These are phyloP conservation scores for Pseudogymnoascus sp. DNA, from an alignment of 2,329 filamentous ascomycete species.

Conservation along the genomic window DNA sequence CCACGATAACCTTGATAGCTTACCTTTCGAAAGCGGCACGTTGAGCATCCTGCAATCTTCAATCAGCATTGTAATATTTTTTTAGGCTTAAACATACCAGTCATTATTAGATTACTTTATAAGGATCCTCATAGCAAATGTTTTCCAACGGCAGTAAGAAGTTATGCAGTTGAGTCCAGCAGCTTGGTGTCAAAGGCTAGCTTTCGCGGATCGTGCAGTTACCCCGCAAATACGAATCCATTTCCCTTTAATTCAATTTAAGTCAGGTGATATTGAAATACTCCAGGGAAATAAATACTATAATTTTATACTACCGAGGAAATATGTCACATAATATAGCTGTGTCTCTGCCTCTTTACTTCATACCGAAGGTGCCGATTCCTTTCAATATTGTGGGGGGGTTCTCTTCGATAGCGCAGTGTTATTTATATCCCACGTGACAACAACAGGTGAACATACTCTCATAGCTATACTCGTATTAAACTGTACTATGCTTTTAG, in stretches of 20 bases:
- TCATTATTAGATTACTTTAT: conserved; percentile 9
- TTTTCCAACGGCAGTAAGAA: not conserved
- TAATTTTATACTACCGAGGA: not conserved
- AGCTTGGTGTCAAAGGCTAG: not conserved
- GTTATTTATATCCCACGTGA: not conserved
- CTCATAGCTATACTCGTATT: not conserved
- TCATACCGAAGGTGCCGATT: not conserved
- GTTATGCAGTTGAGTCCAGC: not conserved
- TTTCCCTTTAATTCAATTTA: not conserved
- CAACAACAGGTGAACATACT: not conserved
- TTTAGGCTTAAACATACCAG: not conserved
- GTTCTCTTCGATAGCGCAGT: no score
- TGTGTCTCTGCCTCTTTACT: not conserved
- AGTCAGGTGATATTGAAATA: not conserved
- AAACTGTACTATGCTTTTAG: not conserved
- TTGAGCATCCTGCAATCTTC: not conserved
- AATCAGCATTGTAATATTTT: conserved; percentile 21
- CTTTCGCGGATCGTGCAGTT: not conserved
- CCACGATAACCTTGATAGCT: not conserved
- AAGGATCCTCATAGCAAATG: not conserved
- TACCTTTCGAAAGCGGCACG: not conserved
- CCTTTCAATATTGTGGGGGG: not conserved
- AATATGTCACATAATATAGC: not conserved
- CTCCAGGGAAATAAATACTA: not conserved
- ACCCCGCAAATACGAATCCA: not conserved